These are phyloP conservation scores for Phycomyces blakesleeanus DNA, from an alignment of 192 early-diverging fungal species.

Conservation along the genomic window DNA sequence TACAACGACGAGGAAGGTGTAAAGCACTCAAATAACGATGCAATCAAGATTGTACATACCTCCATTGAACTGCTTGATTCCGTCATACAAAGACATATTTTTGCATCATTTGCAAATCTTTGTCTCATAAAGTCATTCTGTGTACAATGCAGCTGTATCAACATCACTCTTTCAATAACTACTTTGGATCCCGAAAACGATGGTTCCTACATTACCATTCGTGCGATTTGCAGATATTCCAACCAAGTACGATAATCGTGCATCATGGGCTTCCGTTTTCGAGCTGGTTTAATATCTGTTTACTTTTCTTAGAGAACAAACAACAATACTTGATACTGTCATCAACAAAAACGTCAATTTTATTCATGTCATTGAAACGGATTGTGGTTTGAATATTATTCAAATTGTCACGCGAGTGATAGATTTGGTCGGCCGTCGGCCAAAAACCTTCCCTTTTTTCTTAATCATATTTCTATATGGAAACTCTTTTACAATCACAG, in stretches of 20 bases:
- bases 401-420: too few relatives aligned
- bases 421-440: too few relatives aligned
- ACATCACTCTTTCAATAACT: conserved; percentile 6
- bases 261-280: conserved; percentile 4
- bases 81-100: not conserved
- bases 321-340: not conserved
- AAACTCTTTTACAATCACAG: too few relatives aligned
- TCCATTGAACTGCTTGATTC: conserved; percentile 12
- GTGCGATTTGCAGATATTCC: conserved; percentile 9
- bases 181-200: conserved; percentile 2
- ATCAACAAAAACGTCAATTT: conserved; percentile 3
- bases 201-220: conserved; percentile 8
- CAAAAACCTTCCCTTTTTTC: too few relatives aligned
- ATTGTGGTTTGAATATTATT: conserved; percentile 6
- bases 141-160: conserved; percentile 10
- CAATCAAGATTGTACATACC: conserved; percentile 1
- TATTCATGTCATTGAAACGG: not conserved
- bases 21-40: conserved; percentile 2
- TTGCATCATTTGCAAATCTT: conserved; percentile 10
- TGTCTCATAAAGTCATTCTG: conserved; percentile 6
- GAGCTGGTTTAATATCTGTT: conserved; percentile 8
- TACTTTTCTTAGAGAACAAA: conserved; percentile 6
- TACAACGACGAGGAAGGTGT: not conserved
- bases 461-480: too few relatives aligned
- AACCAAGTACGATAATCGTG: not conserved